These are phyloP conservation scores for Botrytis galanthina DNA, from an alignment of 2,329 filamentous ascomycete species.

Conservation along the genomic window DNA sequence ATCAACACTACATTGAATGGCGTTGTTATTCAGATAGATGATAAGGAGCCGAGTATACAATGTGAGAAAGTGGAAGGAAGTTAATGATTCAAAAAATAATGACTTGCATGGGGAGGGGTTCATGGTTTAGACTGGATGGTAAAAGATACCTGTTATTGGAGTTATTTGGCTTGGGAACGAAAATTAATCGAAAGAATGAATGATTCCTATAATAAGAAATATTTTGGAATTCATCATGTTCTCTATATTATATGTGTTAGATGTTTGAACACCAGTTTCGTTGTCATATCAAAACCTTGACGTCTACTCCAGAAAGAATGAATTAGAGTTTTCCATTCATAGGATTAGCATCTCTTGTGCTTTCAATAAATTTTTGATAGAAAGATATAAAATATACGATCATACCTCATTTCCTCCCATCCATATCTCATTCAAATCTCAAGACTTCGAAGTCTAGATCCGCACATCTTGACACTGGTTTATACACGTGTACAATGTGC, in stretches of 20 bases:
- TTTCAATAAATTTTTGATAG: background rate
- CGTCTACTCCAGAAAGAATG: background rate
- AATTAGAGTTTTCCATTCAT: background rate
- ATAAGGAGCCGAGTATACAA: background rate
- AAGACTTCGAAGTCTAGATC: background rate
- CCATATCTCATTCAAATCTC: background rate
- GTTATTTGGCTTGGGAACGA: background rate
- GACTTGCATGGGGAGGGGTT: background rate
- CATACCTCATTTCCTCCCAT: background rate
- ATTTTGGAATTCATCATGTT: background rate
- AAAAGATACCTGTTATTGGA: too few species aligned
- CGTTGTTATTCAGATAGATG: background rate
- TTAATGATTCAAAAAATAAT: background rate
- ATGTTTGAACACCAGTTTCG: background rate
- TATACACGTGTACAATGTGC: background rate
- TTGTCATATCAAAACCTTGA: background rate
- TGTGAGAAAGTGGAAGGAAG: background rate
- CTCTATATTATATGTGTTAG: background rate
- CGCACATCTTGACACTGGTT: background rate
- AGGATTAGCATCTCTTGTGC: background rate
- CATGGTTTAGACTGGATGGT: background rate
- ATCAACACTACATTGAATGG: too few species aligned
- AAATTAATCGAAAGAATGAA: background rate
- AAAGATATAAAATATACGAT: background rate
- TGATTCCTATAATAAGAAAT: background rate